Conservation (phyloP, 345 rosid species). For the Triadica sebifera region DNA sequence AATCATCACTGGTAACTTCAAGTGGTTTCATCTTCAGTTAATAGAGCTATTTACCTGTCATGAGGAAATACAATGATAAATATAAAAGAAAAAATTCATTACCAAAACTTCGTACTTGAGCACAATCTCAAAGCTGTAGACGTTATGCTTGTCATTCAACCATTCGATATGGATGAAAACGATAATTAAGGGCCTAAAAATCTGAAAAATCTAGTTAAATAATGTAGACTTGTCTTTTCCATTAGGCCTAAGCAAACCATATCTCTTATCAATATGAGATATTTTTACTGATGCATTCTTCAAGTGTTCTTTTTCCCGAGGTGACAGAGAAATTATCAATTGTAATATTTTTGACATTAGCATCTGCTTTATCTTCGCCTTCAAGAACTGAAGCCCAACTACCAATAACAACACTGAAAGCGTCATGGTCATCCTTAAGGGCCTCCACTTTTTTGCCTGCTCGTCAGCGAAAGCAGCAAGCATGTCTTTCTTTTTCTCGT, state of each 20-base stretch:
- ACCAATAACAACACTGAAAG: slow-evolving; percentile 91
- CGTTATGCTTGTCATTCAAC: no score
- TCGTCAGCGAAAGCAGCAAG: slow-evolving; percentile 51
- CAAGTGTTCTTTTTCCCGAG: slow-evolving; percentile 87
- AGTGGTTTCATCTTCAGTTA: no score
- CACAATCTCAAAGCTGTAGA: no score
- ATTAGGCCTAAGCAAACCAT: slow-evolving; percentile 94
- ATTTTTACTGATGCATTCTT: slow-evolving; percentile 82
- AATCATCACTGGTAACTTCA: no score
- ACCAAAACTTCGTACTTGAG: no score
- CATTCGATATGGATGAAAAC: no score
- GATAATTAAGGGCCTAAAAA: no score
- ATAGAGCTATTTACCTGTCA: no score
- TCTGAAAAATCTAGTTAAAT: no score
- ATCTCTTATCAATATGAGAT: slow-evolving; percentile 93
- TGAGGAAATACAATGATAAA: no score
- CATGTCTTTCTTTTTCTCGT: slow-evolving; percentile 68
- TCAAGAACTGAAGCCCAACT: slow-evolving; percentile 81
- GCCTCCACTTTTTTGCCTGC: slow-evolving; percentile 74
- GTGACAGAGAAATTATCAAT: slow-evolving; percentile 94
- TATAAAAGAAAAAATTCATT: no score
- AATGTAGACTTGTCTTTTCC: slow-evolving; percentile 96
- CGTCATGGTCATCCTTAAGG: slow-evolving; percentile 87
- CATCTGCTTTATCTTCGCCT: slow-evolving; percentile 82
- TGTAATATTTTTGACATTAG: no score